Evolutionary conservation across 2,329 filamentous ascomycete species (phyloP).

Genomic region (Diaporthe destruens): DNA sequence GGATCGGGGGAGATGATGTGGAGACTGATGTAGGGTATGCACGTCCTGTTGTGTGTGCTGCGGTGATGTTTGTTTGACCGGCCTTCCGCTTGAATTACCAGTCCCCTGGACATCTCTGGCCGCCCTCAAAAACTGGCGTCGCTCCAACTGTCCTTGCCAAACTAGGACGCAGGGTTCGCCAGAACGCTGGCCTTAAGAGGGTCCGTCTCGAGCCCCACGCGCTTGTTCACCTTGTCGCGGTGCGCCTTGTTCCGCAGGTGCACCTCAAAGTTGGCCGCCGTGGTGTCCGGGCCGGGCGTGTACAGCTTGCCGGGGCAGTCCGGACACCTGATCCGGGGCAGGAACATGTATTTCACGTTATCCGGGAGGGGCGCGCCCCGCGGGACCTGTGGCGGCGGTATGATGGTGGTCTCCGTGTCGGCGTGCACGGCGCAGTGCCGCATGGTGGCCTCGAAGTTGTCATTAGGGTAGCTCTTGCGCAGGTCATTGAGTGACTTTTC

Average conservation of each 20-base stretch:
- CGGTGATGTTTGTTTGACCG: not conserved
- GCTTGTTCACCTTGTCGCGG: constrained; percentile 75
- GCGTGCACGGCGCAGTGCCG: constrained; percentile 86
- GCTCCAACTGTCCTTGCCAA: not conserved
- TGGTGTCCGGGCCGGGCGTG: constrained; percentile 86
- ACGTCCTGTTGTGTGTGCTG: too few relatives aligned
- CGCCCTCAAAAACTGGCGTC: too few relatives aligned
- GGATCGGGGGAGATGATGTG: too few relatives aligned
- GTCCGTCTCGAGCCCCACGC: constrained; percentile 51
- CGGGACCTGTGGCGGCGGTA: constrained; percentile 58
- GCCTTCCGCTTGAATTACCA: not conserved
- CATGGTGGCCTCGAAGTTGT: constrained; percentile 92
- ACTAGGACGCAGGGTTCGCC: not conserved
- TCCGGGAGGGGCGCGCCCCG: constrained; percentile 65
- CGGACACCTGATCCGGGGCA: constrained; percentile 89
- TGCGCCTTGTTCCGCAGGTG: constrained; percentile 90
- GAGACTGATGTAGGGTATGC: too few relatives aligned
- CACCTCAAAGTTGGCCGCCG: constrained; percentile 91
- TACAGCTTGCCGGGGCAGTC: constrained; percentile 97
- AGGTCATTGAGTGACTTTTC: constrained; percentile 78
- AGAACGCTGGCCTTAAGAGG: constrained; percentile 9
- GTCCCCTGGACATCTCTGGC: not conserved
- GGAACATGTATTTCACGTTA: constrained; percentile 82
- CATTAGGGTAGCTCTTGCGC: constrained; percentile 78
- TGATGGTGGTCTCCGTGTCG: constrained; percentile 74